A percentile compares a stretch with the other conserved stretches of the same genome.
Conservation (phyloP, 164 flowering plant species). For the Vitis amurensis region DNA sequence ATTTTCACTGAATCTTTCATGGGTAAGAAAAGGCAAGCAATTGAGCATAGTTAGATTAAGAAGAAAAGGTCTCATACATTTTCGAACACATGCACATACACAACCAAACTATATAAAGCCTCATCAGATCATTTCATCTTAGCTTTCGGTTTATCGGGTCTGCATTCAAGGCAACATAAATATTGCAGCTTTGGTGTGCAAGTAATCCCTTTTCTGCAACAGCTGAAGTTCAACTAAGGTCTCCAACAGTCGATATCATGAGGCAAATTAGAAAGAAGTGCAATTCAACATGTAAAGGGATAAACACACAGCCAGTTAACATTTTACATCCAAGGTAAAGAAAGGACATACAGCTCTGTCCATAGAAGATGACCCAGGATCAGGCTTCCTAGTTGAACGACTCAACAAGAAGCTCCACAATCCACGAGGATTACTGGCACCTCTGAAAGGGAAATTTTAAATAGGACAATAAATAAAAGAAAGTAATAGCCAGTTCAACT, state of each 20-base stretch:
- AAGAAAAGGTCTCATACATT: too few relatives aligned
- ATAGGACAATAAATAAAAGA: constrained; percentile 2
- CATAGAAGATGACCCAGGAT: constrained; percentile 24
- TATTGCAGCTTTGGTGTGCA: too few relatives aligned
- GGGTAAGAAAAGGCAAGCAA: too few relatives aligned
- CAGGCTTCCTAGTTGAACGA: constrained; percentile 32
- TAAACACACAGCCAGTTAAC: not conserved
- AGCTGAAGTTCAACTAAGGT: not conserved
- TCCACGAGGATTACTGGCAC: constrained; percentile 42
- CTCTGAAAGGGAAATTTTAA: constrained; percentile 21
- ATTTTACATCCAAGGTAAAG: not conserved
- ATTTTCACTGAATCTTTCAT: too few relatives aligned
- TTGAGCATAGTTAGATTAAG: too few relatives aligned
- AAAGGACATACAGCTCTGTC: constrained; percentile 42
- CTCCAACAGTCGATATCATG: not conserved
- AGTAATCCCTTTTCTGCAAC: too few relatives aligned
- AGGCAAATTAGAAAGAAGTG: not conserved
- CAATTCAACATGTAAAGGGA: not conserved
- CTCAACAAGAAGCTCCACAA: constrained; percentile 64
- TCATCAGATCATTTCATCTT: too few relatives aligned
- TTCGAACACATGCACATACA: too few relatives aligned
- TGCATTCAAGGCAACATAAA: too few relatives aligned
- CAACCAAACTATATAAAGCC: too few relatives aligned
- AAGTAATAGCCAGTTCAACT: not conserved
- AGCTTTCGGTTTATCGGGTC: too few relatives aligned